Conservation (phyloP, 2,329 filamentous ascomycete species). For the Zymoseptoria tritici region DNA sequence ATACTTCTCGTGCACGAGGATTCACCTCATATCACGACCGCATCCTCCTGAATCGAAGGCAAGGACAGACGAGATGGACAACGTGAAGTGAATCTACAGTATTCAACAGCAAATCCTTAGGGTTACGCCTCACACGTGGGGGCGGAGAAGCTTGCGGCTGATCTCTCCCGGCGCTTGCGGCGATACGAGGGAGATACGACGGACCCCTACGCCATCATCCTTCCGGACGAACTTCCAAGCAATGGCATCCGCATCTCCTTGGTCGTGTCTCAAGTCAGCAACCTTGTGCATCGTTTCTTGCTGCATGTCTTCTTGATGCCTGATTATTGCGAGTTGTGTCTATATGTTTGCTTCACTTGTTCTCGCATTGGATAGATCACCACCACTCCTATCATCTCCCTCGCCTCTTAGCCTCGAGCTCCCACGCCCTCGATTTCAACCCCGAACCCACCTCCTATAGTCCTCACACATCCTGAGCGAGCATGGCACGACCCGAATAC, state of each 20-base stretch:
- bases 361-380: background rate
- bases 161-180: too few relatives aligned
- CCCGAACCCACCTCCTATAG: background rate
- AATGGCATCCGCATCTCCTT: background rate
- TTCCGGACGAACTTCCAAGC: background rate
- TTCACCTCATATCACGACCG: too few relatives aligned
- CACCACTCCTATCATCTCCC: background rate
- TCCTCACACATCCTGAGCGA: background rate
- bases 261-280: background rate
- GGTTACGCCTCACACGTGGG: too few relatives aligned
- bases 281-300: background rate
- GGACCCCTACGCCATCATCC: background rate
- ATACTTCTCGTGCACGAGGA: too few relatives aligned
- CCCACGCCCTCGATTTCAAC: background rate
- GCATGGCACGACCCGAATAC: constrained; percentile 36
- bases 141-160: too few relatives aligned
- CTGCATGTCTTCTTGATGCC: background rate
- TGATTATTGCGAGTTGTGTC: background rate
- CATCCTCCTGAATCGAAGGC: too few relatives aligned
- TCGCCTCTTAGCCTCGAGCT: background rate
- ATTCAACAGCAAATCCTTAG: too few relatives aligned
- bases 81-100: too few relatives aligned
- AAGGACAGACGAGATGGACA: too few relatives aligned
- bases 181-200: background rate
- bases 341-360: background rate